Conservation (phyloP, 306 rosid species). For the Lathyrus oleraceus region DNA sequence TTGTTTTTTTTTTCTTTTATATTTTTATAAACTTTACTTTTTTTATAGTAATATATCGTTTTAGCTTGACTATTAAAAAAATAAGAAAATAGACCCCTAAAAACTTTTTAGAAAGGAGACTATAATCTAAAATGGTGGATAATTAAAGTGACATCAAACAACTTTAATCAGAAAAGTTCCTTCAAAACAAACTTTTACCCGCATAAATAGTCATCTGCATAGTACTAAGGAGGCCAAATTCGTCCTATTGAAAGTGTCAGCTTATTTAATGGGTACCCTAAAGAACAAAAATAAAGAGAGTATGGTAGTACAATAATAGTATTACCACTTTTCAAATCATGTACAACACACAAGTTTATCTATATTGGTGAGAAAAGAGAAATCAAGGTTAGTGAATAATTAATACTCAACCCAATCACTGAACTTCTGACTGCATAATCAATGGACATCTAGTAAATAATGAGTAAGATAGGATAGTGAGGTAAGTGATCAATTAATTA, state of each 20-base stretch:
- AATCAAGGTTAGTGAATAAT: background rate
- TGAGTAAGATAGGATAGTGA: background rate
- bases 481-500: background rate
- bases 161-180: too few relatives aligned
- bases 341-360: background rate
- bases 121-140: too few relatives aligned
- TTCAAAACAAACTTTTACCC: background rate
- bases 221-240: background rate
- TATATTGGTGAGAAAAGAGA: conserved; percentile 7
- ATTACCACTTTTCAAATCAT: background rate
- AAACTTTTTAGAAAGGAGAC: too few relatives aligned
- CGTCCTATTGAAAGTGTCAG: background rate
- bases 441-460: background rate
- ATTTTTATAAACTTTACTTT: too few relatives aligned
- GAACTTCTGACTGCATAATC: background rate
- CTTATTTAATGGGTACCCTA: background rate
- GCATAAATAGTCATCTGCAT: background rate
- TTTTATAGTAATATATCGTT: too few relatives aligned
- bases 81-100: too few relatives aligned
- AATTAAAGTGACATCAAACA: too few relatives aligned
- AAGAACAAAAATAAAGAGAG: background rate
- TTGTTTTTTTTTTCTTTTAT: too few relatives aligned
- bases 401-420: background rate
- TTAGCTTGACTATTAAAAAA: too few relatives aligned
- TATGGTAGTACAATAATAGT: conserved; percentile 13